Percentiles rank a stretch among this genome's conserved stretches.
Conservation (phyloP, 2,329 filamentous ascomycete species). For the Neobulgaria alba region DNA sequence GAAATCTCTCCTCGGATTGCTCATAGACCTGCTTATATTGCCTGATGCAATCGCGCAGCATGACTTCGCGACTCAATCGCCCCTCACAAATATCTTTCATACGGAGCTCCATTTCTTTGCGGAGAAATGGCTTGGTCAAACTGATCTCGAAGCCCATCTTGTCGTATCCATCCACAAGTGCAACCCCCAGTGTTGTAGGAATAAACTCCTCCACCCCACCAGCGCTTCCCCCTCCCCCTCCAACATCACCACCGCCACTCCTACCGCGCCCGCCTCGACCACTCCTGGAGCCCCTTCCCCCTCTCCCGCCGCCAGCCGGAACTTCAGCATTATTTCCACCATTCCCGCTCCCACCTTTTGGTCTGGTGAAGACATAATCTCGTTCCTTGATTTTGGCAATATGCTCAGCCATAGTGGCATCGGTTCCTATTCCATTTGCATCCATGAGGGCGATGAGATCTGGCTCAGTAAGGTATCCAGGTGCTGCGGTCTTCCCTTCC, state of each 20-base stretch:
- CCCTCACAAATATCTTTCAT: constrained; percentile 98
- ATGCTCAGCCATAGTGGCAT: constrained; percentile 98
- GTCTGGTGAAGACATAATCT: constrained; percentile 68
- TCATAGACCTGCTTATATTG: constrained; percentile 84
- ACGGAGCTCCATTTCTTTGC: constrained; percentile 94
- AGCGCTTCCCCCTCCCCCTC: constrained; percentile 35
- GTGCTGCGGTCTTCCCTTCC: constrained; percentile 82
- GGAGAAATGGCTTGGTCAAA: constrained; percentile 87
- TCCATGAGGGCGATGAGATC: constrained; percentile 97
- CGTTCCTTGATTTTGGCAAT: constrained; percentile 92
- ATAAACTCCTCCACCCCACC: constrained; percentile 73
- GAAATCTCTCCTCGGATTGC: constrained; percentile 69
- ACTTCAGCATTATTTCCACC: constrained; percentile 7
- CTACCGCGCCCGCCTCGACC: constrained; percentile 33
- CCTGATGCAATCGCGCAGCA: constrained; percentile 74
- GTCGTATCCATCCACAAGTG: constrained; percentile 90
- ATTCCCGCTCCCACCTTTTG: constrained; percentile 32
- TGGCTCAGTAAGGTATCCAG: constrained; percentile 84
- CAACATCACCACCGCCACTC: constrained; percentile 31
- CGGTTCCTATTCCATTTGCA: constrained; percentile 94
- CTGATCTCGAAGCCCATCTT: constrained; percentile 88
- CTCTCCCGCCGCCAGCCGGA: constrained; percentile 31
- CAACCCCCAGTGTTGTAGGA: constrained; percentile 82
- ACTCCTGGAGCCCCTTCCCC: constrained; percentile 37
- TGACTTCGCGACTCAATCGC: constrained; percentile 60